These are phyloP conservation scores for Juncus inflexus DNA, from an alignment of 176 grass and related monocot genomes.

Conservation along the genomic window DNA sequence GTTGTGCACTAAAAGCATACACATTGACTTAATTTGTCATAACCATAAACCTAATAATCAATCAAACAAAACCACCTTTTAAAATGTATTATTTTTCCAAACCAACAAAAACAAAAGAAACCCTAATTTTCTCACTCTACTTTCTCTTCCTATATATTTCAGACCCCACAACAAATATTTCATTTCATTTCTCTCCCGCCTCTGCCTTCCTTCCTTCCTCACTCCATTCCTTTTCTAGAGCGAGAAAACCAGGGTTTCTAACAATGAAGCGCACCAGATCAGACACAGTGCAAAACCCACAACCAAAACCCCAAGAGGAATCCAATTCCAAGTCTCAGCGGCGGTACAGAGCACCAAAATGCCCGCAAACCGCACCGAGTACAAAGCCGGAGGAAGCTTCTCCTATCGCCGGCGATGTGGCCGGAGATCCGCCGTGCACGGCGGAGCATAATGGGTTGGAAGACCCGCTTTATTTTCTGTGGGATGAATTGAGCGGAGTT, in stretches of 20 bases:
- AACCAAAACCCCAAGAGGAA: constrained; percentile 23
- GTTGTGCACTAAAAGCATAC: too few relatives aligned
- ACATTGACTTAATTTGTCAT: background rate
- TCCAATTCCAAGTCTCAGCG: constrained; percentile 20
- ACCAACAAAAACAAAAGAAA: background rate
- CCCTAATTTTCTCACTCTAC: constrained; percentile 21
- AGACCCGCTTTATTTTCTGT: background rate
- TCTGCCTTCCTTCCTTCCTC: background rate
- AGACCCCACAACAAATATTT: constrained; percentile 12
- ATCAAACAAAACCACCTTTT: constrained; percentile 12
- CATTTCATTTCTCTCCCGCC: background rate
- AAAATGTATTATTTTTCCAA: background rate
- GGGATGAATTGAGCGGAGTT: constrained; percentile 11
- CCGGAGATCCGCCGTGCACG: background rate
- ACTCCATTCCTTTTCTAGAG: background rate
- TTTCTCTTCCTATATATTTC: constrained; percentile 17
- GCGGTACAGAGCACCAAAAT: constrained; percentile 16
- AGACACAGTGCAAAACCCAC: constrained; percentile 23
- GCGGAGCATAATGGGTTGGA: background rate
- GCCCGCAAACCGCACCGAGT: background rate
- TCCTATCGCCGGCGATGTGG: background rate
- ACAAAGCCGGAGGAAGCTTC: constrained; percentile 4
- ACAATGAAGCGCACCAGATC: constrained; percentile 26
- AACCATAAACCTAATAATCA: constrained; percentile 11
- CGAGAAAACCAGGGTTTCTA: background rate